Evolutionary conservation across 140 eudicot species (phyloP), one percentile per base, ranked within the genome.

Genomic region (Anethum foeniculum): DNA sequence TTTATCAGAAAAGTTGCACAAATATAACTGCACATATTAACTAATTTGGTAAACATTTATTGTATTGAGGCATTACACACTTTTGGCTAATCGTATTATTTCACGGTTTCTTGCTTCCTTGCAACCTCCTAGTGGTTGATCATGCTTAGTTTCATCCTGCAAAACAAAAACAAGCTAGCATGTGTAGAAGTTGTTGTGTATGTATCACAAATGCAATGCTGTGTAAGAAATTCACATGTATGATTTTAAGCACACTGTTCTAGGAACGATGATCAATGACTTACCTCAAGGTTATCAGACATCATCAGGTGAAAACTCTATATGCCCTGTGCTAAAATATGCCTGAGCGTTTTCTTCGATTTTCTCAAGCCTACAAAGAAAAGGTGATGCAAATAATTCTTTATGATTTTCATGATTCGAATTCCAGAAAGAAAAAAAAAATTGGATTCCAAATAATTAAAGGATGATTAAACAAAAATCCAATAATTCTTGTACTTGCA

Each of bases 301-400:
- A 82, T 92, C 93, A 36, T 92, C 93, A 36, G 88, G 80, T 71
- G 98, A 86, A 84, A 90, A 92, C 78, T 84, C 87, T 77, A 88
- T 86, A 72, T 88, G 88, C 36, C 99, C 99, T n/a, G 80, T 87
- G 85, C 93, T 86, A 83, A 90, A 89, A 92, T 95, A 95, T 64
- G 92, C 84, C 80, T 89, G 93, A 58, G 97, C 97, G 46, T 90
- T 86, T 56, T 95, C 97, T 88, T 95, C 99, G 76, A 95, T 95
- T 81, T 89, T 80, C 46, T 92, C 97, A 88, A 92, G 81, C 90
- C 99, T 95, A 90, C n/a, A 21, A 82, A 85, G 47, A 71, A 54
- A 71, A 65, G 48, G 76, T 47, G 36, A 25, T 60, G 78, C 39
- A 79, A 14, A 68, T 68, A 41, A 68, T 28, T 30, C 43, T 14